Base-by-base conservation (phyloP, 1,284 basidiomycete genomes). In the Ustilago hordei region DNA sequence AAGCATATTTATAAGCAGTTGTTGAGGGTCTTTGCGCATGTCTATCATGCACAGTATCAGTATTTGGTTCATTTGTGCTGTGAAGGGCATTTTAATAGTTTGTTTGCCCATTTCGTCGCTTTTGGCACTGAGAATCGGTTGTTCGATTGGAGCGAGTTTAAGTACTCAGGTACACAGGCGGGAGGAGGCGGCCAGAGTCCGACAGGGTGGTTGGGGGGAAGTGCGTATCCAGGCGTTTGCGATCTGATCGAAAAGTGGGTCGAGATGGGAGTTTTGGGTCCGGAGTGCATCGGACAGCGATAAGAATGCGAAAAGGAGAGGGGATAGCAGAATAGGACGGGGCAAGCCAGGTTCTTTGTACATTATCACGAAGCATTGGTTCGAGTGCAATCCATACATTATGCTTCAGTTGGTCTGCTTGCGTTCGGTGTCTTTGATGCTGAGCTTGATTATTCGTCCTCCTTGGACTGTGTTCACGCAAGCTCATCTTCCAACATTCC, bases 1-100 rank as follows among this genome's bases (percentile, higher is more conserved):
- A 95, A 97, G 86, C 95, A 98, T 87, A 92, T 98, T 81, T 99
- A 98, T 88, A 93, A 95, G 57, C 96, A 98, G 84, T 92, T 99
- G 36, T 91, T 99, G 64, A 92, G 96, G 55, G 94, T 99, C 55
- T 98, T 98, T 87, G 95, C 96, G 1, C 96, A 99, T 87, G 92
- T 99, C 84, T 99, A 98, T 87, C 93, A 98, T 86, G 92, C 94
- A 4, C 96, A 99, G 86, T 99, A 95, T 86, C 89, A 90, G 23
- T 93, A 94, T 45, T 91, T 93, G 81, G 91, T 98, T 79, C 95
- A 99, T 86, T 90, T 99, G 28, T 94, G 93, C 64, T 92, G 93
- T 54, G 96, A 98, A 85, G 95, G 95, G 0, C 95, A 98, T 87
- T 95, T 98, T 88, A 98, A 98, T 87, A 94, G 93, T n/a, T 90